Evolutionary conservation across 148 eudicot species (phyloP).

Genomic region (Chenopodium suecicum): DNA sequence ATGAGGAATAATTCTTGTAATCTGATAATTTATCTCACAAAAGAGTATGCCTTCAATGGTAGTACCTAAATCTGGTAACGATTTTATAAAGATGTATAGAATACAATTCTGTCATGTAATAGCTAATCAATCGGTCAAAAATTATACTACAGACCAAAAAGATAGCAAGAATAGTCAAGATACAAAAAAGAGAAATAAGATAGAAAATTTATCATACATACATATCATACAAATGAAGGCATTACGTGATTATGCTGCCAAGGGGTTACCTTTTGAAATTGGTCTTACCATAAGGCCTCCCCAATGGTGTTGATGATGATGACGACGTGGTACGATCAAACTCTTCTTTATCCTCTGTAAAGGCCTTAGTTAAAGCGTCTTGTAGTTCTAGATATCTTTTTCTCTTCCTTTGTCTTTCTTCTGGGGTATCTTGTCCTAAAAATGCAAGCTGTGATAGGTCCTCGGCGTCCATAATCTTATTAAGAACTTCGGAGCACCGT

Average conservation of each 20-base stretch:
- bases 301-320: conserved; percentile 53
- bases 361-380: conserved; percentile 61
- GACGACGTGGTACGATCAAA: conserved; percentile 45
- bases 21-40: neutral
- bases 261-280: conserved; percentile 32
- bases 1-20: neutral
- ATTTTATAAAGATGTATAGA: conserved; percentile 13
- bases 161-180: neutral
- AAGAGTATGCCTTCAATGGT: neutral
- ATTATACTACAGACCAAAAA: conserved; percentile 32
- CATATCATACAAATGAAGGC: conserved; percentile 20
- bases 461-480: conserved; percentile 72
- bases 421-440: conserved; percentile 44
- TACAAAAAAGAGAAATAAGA: neutral
- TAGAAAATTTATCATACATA: conserved; percentile 1
- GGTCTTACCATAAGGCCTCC: conserved; percentile 34
- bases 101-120: conserved; percentile 1
- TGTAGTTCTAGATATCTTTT: conserved; percentile 57
- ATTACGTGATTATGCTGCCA: neutral
- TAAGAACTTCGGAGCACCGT: conserved; percentile 73
- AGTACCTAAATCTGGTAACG: neutral
- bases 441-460: conserved; percentile 55
- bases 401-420: conserved; percentile 63
- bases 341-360: conserved; percentile 65
- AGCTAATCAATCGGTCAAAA: conserved; percentile 18